phyloP scores from a whole-genome alignment of 352 stramenopile genomes.

The Hyaloperonospora arabidopsidis region DNA sequence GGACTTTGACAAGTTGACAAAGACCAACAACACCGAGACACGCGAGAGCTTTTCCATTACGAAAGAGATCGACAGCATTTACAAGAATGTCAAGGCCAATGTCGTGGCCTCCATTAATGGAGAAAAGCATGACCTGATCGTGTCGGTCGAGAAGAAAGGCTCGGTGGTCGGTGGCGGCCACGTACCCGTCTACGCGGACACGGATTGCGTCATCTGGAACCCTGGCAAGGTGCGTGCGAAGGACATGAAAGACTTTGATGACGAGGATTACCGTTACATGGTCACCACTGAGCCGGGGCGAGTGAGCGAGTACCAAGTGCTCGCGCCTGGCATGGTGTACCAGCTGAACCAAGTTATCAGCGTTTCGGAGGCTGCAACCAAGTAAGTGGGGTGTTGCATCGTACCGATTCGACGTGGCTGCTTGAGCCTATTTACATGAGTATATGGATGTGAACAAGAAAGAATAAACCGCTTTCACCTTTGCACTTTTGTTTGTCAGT shows the following conservation, averaged over 20 bases:
- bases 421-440: too few relatives aligned
- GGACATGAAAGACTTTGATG: slow-evolving; percentile 88
- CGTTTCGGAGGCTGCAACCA: too few relatives aligned
- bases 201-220: slow-evolving; percentile 89
- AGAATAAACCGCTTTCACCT: too few relatives aligned
- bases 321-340: slow-evolving; percentile 39
- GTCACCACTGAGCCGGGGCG: slow-evolving; percentile 92
- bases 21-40: slow-evolving; percentile 45
- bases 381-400: too few relatives aligned
- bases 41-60: slow-evolving; percentile 52
- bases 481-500: too few relatives aligned
- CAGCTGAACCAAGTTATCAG: slow-evolving; percentile 16
- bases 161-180: slow-evolving; percentile 28
- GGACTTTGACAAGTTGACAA: slow-evolving; percentile 88
- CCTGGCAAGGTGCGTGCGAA: slow-evolving; percentile 88
- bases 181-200: slow-evolving; percentile 25
- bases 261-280: slow-evolving; percentile 92
- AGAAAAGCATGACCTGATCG: slow-evolving; percentile 32
- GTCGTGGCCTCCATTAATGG: slow-evolving; percentile 47
- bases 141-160: slow-evolving; percentile 54
- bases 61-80: slow-evolving; percentile 81
- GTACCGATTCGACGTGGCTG: too few relatives aligned
- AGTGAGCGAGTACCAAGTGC: slow-evolving; percentile 38
- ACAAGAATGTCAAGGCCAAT: slow-evolving; percentile 49
- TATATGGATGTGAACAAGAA: too few relatives aligned